phyloP scores from a whole-genome alignment of 805 yeast species.

The Yarrowia hollandica region DNA sequence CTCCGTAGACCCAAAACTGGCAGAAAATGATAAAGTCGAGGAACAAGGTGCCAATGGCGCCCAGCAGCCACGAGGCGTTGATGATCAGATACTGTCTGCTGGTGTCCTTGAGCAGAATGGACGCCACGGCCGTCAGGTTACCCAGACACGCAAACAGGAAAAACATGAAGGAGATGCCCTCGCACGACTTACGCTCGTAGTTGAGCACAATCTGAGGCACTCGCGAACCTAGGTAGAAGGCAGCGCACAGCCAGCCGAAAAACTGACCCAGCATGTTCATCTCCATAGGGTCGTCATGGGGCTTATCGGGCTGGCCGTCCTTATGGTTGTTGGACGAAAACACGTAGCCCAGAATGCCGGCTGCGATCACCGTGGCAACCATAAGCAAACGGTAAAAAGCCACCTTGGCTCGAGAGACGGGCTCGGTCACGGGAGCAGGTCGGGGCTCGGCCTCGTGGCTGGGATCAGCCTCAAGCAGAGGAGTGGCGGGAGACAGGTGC shows the following conservation, averaged over 20 bases:
- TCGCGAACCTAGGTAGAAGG: constrained; percentile 72
- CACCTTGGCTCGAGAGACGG: constrained; percentile 32
- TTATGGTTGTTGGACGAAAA: constrained; percentile 56
- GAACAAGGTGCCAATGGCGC: constrained; percentile 81
- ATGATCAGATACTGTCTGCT: constrained; percentile 69
- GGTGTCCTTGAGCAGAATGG: constrained; percentile 74
- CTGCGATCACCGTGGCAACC: constrained; percentile 64
- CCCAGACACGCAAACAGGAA: constrained; percentile 95
- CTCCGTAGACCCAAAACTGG: constrained; percentile 74
- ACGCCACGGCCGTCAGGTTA: constrained; percentile 83
- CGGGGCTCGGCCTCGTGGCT: constrained; percentile 5
- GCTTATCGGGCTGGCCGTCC: constrained; percentile 43
- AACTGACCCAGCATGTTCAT: constrained; percentile 79
- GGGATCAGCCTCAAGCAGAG: constrained; percentile 71
- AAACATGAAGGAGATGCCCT: constrained; percentile 90
- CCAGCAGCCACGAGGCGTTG: constrained; percentile 90
- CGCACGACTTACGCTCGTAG: constrained; percentile 84
- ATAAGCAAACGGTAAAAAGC: constrained; percentile 46
- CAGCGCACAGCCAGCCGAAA: constrained; percentile 67
- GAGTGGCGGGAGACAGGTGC: constrained; percentile 87
- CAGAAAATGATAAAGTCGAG: constrained; percentile 81
- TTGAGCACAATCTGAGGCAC: constrained; percentile 89
- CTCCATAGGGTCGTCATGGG: constrained; percentile 46
- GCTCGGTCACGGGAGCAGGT: constrained; percentile 19
- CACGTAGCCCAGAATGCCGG: constrained; percentile 89